Conservation (phyloP, 768 basidiomycete species). For the Amanita pseudoporphyria region DNA sequence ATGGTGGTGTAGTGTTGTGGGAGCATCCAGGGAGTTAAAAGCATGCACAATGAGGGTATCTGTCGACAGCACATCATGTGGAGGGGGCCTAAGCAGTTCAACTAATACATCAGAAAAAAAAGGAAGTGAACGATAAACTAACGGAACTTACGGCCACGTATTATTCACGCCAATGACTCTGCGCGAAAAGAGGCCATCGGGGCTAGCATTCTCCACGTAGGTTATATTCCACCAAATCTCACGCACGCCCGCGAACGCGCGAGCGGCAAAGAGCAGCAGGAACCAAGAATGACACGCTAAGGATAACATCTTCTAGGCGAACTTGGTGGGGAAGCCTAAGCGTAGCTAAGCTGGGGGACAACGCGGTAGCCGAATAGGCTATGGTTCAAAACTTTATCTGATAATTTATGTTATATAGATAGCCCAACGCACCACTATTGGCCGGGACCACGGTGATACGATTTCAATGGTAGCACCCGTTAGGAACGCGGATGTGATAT, state of each 20-base stretch:
- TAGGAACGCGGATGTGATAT: too few relatives aligned
- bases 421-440: too few relatives aligned
- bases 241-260: constrained; percentile 51
- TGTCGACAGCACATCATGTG: constrained; percentile 57
- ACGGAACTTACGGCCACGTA: constrained; percentile 75
- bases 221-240: constrained; percentile 91
- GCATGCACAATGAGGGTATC: constrained; percentile 77
- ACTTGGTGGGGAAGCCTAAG: too few relatives aligned
- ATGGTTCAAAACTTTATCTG: too few relatives aligned
- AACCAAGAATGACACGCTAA: constrained; percentile 1
- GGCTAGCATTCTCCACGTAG: constrained; percentile 69
- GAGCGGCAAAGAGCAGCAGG: constrained; percentile 23
- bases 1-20: constrained; percentile 80
- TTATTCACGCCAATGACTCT: constrained; percentile 83
- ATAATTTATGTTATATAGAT: too few relatives aligned
- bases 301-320: not conserved
- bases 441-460: too few relatives aligned
- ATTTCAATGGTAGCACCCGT: too few relatives aligned
- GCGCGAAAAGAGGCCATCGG: constrained; percentile 72
- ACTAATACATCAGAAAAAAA: constrained; percentile 1
- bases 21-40: constrained; percentile 55
- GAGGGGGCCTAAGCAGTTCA: constrained; percentile 54
- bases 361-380: too few relatives aligned
- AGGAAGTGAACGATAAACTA: not conserved
- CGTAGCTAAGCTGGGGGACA: too few relatives aligned